phyloP scores from a whole-genome alignment of 1,284 basidiomycete species.

The Trichosporon sp. region DNA sequence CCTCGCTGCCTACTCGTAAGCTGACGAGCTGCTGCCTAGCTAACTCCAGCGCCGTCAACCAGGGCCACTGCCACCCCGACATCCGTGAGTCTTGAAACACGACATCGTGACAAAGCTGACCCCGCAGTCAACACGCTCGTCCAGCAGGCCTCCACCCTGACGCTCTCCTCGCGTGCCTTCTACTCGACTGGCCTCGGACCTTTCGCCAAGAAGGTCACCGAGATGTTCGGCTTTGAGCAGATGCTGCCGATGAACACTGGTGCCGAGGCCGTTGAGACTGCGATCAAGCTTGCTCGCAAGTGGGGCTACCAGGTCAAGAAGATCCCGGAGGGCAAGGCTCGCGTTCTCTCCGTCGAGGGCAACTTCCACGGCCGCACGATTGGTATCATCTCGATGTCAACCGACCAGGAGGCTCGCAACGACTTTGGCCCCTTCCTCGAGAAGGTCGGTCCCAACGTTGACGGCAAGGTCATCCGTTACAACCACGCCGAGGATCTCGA shows the following conservation, averaged over 20 bases:
- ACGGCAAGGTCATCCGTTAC: slow-evolving; percentile 69
- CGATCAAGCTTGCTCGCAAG: slow-evolving; percentile 76
- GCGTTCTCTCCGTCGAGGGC: slow-evolving; percentile 81
- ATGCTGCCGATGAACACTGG: slow-evolving; percentile 99
- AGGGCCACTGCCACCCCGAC: slow-evolving; percentile 90
- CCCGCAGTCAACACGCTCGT: slow-evolving; percentile 76
- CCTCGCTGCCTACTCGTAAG: slow-evolving; percentile 95
- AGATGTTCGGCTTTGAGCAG: slow-evolving; percentile 87
- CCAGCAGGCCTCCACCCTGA: slow-evolving; percentile 84
- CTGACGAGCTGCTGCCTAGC: background rate
- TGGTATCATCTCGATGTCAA: slow-evolving; percentile 90
- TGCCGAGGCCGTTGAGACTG: slow-evolving; percentile 95
- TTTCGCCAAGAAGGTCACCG: slow-evolving; percentile 83
- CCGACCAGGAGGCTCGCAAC: slow-evolving; percentile 83
- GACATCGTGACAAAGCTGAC: slow-evolving; percentile 21
- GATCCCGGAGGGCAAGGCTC: slow-evolving; percentile 78
- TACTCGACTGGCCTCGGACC: slow-evolving; percentile 89
- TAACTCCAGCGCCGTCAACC: slow-evolving; percentile 73
- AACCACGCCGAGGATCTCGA: slow-evolving; percentile 81
- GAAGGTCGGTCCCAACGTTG: slow-evolving; percentile 72
- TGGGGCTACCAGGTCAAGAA: slow-evolving; percentile 89
- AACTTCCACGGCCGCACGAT: slow-evolving; percentile 97
- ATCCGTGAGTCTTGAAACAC: slow-evolving; percentile 43
- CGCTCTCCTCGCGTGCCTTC: slow-evolving; percentile 93
- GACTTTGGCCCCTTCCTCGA: slow-evolving; percentile 91